A percentile compares a stretch with the other conserved stretches of the same genome.
These are phyloP conservation scores for Debaryomyces sp. DNA, from an alignment of 1,139 yeast species.

Conservation along the genomic window DNA sequence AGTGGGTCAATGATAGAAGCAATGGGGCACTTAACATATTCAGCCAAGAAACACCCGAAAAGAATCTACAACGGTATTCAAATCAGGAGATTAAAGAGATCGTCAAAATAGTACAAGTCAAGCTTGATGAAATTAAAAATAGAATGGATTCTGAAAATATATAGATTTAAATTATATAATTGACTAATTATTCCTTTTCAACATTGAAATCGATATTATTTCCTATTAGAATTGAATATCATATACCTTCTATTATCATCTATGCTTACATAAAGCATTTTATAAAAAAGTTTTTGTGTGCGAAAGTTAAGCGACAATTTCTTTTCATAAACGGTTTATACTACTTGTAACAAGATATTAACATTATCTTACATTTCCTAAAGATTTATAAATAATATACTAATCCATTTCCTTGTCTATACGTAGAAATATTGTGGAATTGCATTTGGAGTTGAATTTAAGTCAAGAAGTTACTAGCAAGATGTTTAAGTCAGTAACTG, in stretches of 20 bases:
- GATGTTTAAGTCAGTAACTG: constrained; percentile 9
- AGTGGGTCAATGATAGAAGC: constrained; percentile 71
- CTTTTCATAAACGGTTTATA: not conserved
- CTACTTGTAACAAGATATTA: not conserved
- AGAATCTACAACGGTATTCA: constrained; percentile 24
- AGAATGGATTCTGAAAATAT: constrained; percentile 2
- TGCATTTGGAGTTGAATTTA: not conserved
- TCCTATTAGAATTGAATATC: not conserved
- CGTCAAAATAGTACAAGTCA: constrained; percentile 54
- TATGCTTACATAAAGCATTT: constrained; percentile 2
- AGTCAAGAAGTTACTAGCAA: not conserved
- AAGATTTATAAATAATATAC: not conserved
- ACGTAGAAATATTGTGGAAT: not conserved
- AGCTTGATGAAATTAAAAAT: constrained; percentile 35
- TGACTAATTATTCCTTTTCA: not conserved
- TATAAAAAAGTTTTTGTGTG: constrained; percentile 5
- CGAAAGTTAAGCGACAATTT: not conserved
- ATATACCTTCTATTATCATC: not conserved
- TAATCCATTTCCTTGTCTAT: not conserved
- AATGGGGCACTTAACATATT: constrained; percentile 22
- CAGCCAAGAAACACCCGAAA: constrained; percentile 3
- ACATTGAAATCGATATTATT: not conserved
- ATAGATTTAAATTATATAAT: not conserved
- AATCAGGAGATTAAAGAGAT: constrained; percentile 58
- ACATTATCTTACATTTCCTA: not conserved